Evolutionary conservation across 768 basidiomycete genomes (phyloP).

Genomic region (Mycena floridula): DNA sequence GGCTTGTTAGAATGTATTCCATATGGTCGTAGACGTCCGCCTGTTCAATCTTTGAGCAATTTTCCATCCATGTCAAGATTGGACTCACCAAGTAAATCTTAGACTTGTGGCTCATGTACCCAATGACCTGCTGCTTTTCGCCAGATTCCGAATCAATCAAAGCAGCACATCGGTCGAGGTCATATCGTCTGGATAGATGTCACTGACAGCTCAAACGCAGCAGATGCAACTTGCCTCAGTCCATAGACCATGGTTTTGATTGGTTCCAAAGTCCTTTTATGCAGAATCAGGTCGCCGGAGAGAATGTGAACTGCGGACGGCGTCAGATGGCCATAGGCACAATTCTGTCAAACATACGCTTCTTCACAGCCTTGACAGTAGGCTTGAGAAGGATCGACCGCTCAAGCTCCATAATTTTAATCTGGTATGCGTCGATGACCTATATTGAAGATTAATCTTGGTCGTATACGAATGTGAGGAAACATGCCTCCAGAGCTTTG

Average conservation of each 20-base stretch:
- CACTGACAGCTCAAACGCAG: too few relatives aligned
- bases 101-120: slow-evolving; percentile 58
- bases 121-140: slow-evolving; percentile 20
- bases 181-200: too few relatives aligned
- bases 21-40: slow-evolving; percentile 71
- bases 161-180: slow-evolving; percentile 51
- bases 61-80: not conserved
- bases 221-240: too few relatives aligned
- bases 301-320: slow-evolving; percentile 55
- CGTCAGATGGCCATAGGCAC: not conserved
- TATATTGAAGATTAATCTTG: too few relatives aligned
- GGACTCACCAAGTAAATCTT: slow-evolving; percentile 57
- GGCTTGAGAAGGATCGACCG: slow-evolving; percentile 53
- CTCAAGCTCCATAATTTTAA: slow-evolving; percentile 57
- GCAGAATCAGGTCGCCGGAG: slow-evolving; percentile 64
- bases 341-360: slow-evolving; percentile 32
- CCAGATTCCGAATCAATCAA: slow-evolving; percentile 29
- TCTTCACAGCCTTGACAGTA: slow-evolving; percentile 52
- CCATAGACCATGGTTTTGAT: slow-evolving; percentile 62
- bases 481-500: slow-evolving; percentile 52
- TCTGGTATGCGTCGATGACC: slow-evolving; percentile 65
- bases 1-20: slow-evolving; percentile 55
- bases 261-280: slow-evolving; percentile 66
- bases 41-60: slow-evolving; percentile 22
- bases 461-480: too few relatives aligned